A percentile compares a stretch with the other conserved stretches of the same genome.
Evolutionary conservation across 2,329 filamentous ascomycete genomes (phyloP).

Genomic region (Colletotrichum abscissum): DNA sequence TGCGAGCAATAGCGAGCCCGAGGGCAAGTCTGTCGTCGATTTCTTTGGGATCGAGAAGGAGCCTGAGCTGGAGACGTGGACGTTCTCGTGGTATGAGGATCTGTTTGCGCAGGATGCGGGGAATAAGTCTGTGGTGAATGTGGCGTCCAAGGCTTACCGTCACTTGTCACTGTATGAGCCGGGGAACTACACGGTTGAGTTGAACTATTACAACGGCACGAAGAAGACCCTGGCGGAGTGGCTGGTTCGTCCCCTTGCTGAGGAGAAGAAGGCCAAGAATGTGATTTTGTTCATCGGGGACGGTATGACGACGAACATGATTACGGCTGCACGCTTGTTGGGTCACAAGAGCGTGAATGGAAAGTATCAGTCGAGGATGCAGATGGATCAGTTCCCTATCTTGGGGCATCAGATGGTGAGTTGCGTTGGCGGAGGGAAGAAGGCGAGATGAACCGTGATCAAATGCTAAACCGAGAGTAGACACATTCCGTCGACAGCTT

Average conservation of each 20-base stretch:
- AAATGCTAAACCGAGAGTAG: slow-evolving; percentile 38
- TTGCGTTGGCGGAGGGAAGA: slow-evolving; percentile 55
- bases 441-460: background rate
- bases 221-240: slow-evolving; percentile 78
- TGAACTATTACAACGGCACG: slow-evolving; percentile 78
- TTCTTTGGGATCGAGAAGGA: slow-evolving; percentile 81
- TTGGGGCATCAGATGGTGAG: slow-evolving; percentile 81
- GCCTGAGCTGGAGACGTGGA: slow-evolving; percentile 83
- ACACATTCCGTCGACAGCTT: slow-evolving; percentile 87
- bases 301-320: slow-evolving; percentile 79
- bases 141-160: slow-evolving; percentile 82
- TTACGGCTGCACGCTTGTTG: slow-evolving; percentile 82
- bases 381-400: slow-evolving; percentile 84
- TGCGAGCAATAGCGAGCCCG: slow-evolving; percentile 66
- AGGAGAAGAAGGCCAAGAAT: slow-evolving; percentile 82
- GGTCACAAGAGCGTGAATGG: slow-evolving; percentile 87
- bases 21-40: slow-evolving; percentile 65
- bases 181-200: slow-evolving; percentile 80
- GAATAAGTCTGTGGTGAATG: slow-evolving; percentile 79
- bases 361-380: slow-evolving; percentile 80
- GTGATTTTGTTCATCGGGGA: slow-evolving; percentile 84
- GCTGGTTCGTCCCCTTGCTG: slow-evolving; percentile 77
- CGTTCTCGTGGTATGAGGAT: slow-evolving; percentile 86
- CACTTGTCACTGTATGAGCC: slow-evolving; percentile 81
- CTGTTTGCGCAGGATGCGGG: slow-evolving; percentile 80